Base-by-base conservation (phyloP, 768 basidiomycete genomes). In the Calvatia gigantea region DNA sequence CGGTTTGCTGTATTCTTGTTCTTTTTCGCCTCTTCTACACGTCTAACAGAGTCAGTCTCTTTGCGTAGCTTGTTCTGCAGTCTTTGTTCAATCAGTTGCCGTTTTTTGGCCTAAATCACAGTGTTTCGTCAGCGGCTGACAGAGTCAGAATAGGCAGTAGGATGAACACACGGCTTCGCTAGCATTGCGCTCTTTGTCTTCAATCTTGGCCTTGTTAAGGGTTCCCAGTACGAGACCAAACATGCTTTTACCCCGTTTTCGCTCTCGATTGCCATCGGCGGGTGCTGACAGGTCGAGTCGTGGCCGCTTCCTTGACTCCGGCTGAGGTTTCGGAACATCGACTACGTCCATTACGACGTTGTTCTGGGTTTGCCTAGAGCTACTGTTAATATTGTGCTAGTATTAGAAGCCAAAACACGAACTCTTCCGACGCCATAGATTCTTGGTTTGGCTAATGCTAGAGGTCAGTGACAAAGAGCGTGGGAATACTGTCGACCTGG, bases 241-340 rank as follows among this genome's bases (percentile, higher is more conserved):
- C 87, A 91, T 89, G 73, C 81, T 84, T 82, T 89, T 90, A 68
- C 90, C 90, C 64, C 89, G 86, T 73, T 87, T 91, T 65, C 87
- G 82, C 69, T 88, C 87, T 64, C 85, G 77, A 41, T 61, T 68
- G 57, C 66, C 76, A 45, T 76, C 72, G 47, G 62, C 42, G 57
- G 73, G 73, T 39, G 67, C 68, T 56, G 65, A 69, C 62, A 91
- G 75, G 69, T 91, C 87, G 59, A 91, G 76, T 64, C 86, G 82
- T 58, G 89, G 89, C 56, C 89, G 83, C 71, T 80, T 87, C 74
- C 80, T 84, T 67, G 81, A 74, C 53, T 77, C 77, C 23, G 77
- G 77, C 28, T 79, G 73, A 12, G 70, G 65, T 59, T 65, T 73
- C 29, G 67, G 67, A 19, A 63, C 51, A 19, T 70, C 75, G 64